Percentiles rank a stretch among this genome's conserved stretches.
phyloP scores from a whole-genome alignment of 352 stramenopile species.

The Elongisporangium prolatum region DNA sequence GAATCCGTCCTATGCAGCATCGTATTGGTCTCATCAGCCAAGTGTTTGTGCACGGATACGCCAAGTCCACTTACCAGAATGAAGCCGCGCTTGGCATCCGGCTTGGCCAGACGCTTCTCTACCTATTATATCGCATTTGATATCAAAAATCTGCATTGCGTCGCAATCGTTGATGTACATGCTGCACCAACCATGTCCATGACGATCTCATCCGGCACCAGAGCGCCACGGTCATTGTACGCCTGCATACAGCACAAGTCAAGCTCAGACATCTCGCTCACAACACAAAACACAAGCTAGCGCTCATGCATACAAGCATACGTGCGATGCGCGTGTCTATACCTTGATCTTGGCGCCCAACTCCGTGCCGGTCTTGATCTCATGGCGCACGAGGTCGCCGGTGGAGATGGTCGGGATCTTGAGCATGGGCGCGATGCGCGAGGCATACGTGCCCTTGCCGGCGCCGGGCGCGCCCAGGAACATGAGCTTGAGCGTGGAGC shows the following conservation, averaged over 20 bases:
- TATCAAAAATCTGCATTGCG: not conserved
- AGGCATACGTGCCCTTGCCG: constrained; percentile 89
- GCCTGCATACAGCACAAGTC: constrained; percentile 20
- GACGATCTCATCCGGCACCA: constrained; percentile 89
- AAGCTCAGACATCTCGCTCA: not conserved
- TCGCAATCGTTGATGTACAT: constrained; percentile 1
- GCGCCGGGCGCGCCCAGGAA: constrained; percentile 87
- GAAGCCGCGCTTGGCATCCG: constrained; percentile 75
- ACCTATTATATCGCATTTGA: constrained; percentile 26
- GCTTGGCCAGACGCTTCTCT: constrained; percentile 59
- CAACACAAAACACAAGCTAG: not conserved
- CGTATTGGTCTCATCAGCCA: not conserved
- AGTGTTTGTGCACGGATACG: not conserved
- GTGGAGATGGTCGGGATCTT: constrained; percentile 88
- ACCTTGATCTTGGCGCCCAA: constrained; percentile 79
- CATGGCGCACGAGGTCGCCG: constrained; percentile 83
- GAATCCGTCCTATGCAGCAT: constrained; percentile 70
- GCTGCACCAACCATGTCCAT: constrained; percentile 64
- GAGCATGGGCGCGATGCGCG: constrained; percentile 79
- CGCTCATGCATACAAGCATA: not conserved
- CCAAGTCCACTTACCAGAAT: constrained; percentile 47
- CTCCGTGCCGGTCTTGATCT: constrained; percentile 78
- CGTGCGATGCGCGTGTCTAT: not conserved
- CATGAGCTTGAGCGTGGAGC: constrained; percentile 77
- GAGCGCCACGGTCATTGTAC: constrained; percentile 77